Percentiles rank a stretch among this genome's conserved stretches.
Evolutionary conservation across 2,329 filamentous ascomycete species (phyloP).

Genomic region (Aspergillus floridensis): DNA sequence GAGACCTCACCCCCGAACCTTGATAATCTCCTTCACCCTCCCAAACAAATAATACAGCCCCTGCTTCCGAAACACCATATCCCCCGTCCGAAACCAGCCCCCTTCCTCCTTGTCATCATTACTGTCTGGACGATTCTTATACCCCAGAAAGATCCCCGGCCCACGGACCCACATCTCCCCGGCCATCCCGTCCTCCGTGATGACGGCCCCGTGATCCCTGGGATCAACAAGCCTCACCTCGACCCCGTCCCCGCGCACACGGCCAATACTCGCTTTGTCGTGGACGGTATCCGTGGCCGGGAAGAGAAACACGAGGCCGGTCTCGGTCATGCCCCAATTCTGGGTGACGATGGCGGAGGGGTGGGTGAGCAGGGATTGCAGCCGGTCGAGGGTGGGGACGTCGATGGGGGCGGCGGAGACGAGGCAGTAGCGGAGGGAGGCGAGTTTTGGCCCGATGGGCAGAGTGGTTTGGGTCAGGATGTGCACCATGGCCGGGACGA

Average conservation of each 20-base stretch:
- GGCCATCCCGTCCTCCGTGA: background rate
- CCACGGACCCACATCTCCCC: slow-evolving; percentile 2
- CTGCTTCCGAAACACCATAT: slow-evolving; percentile 23
- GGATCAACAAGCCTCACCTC: slow-evolving; percentile 25
- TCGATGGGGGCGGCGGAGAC: slow-evolving; percentile 47
- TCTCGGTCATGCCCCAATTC: slow-evolving; percentile 53
- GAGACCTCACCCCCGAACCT: slow-evolving; percentile 31
- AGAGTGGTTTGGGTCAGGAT: slow-evolving; percentile 21
- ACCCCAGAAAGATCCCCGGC: slow-evolving; percentile 18
- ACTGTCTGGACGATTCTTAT: slow-evolving; percentile 20
- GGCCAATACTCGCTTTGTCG: slow-evolving; percentile 43
- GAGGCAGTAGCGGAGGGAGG: slow-evolving; percentile 38
- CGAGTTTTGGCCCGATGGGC: slow-evolving; percentile 21
- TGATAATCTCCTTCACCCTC: slow-evolving; percentile 37
- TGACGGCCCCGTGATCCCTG: slow-evolving; percentile 2
- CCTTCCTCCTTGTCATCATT: slow-evolving; percentile 21
- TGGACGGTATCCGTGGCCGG: slow-evolving; percentile 31
- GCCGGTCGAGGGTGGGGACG: slow-evolving; percentile 29
- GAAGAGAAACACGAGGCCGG: slow-evolving; percentile 37
- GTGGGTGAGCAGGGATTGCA: slow-evolving; percentile 35
- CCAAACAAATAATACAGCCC: slow-evolving; percentile 31
- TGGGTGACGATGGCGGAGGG: slow-evolving; percentile 38
- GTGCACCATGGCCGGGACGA: slow-evolving; percentile 42
- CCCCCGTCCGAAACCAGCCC: slow-evolving; percentile 37
- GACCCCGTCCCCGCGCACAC: slow-evolving; percentile 28